Evolutionary conservation across 306 rosid species (phyloP), one percentile per base, ranked within the genome.

Genomic region (Malus fusca): DNA sequence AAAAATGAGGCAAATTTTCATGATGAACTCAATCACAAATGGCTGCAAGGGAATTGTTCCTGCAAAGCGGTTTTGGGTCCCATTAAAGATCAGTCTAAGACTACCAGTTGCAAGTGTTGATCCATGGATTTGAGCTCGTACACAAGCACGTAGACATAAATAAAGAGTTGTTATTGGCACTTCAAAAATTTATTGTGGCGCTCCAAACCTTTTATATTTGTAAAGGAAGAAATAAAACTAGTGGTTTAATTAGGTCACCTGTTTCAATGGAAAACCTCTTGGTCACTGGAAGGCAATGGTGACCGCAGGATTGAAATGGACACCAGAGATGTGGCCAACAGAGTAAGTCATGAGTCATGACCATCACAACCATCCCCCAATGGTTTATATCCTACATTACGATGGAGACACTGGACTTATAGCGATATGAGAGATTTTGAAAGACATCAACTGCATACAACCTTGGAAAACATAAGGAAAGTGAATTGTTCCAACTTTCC

Each of bases 271-370:
- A 31, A 71, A 92, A 92, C 75, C 92, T 87, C 44, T 53, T 78
- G 72, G 83, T 82, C 7, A 81, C 52, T 9, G 98, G 98, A 96
- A 19, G 97, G 98, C 35, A 31, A 31, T 31, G 35, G 35, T 31
- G 35, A 31, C 35, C 35, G 35, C 35, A 31, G 35, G 35, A 30
- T 92, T 92, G 58, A 95, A 86, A 81, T 95, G 97, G 25, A 90
- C 97, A 43, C 98, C 97, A 7, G 97, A 94, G 66, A 90, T 87
- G 5, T 91, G 98, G 11, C 97, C 96, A 25, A 91, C 79, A 6
- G 96, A 80, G 79, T 91, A 94, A 65, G 89, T 61, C 78, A 90
- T 58, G 0, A 65, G 89, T 61, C 78, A 90, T 58, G 0, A 92
- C 97, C 80, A 78, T 67, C 51, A 90, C 90, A 37, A 48, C 85